A percentile compares a stretch with the other conserved stretches of the same genome.
phyloP scores from a whole-genome alignment of 2,329 filamentous ascomycete species.

The Helotiales sp. region DNA sequence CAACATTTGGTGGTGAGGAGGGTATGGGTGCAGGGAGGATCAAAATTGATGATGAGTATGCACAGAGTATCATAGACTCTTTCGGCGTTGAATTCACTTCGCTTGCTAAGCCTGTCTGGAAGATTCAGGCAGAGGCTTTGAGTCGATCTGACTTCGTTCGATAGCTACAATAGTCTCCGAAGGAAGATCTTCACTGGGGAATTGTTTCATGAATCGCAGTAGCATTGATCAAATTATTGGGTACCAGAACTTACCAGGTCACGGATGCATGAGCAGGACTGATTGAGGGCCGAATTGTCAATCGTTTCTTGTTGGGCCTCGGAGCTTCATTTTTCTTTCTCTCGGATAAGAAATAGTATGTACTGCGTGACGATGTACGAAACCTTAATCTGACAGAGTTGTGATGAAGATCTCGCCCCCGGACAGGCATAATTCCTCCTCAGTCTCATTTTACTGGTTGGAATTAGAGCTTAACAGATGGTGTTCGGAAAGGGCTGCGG shows the following conservation, averaged over 20 bases:
- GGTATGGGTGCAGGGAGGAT: conserved; percentile 15
- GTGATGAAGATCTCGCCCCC: neutral
- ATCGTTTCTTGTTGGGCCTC: neutral
- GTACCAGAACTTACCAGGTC: neutral
- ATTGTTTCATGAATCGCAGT: neutral
- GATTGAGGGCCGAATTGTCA: neutral
- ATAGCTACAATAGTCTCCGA: neutral
- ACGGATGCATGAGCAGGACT: no score
- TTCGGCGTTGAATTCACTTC: conserved; percentile 21
- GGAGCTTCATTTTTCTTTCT: neutral
- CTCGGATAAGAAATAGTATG: neutral
- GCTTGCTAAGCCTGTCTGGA: conserved; percentile 24
- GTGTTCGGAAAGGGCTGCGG: neutral
- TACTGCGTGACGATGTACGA: neutral
- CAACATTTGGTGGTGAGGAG: conserved; percentile 27
- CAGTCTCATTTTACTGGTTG: neutral
- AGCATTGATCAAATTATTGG: neutral
- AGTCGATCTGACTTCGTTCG: conserved; percentile 10
- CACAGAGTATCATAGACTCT: conserved; percentile 14
- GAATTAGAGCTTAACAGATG: neutral
- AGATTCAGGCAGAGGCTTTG: conserved; percentile 25
- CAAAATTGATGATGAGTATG: conserved; percentile 12
- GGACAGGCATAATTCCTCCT: neutral
- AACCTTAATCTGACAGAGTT: neutral
- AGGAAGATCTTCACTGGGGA: neutral